Base-by-base conservation (phyloP, 179 eudicot species). In the Spergularia azorica region DNA sequence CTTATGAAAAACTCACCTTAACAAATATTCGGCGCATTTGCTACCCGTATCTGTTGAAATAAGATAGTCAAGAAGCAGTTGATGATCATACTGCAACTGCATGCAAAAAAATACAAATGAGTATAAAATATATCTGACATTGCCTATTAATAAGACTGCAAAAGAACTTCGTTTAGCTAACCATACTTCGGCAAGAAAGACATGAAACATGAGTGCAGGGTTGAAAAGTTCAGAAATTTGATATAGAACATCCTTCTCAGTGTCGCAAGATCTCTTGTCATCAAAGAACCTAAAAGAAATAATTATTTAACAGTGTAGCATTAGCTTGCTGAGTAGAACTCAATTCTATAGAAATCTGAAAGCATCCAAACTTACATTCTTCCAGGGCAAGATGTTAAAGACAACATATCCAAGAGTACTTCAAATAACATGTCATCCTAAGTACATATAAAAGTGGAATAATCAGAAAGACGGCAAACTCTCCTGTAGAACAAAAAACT, bases 41-140 rank as follows among this genome's bases (percentile, higher is more conserved):
- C 86, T 85, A 70, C 99, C 99, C 6, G 87, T 84, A 79, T 91
- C 97, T 80, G 86, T 93, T 62, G 99, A 93, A 79, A 95, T 93
- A 62, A 95, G 98, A 86, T 90, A 95, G 86, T 93, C 99, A 77
- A 95, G 95, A 80, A 95, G 97, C 56, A 95, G 88, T 71, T 93
- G 95, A 83, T 93, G 93, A 84, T 95, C 97, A 86, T 93, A 95
- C 65, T 76, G 90, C 77, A 95, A 80, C 99, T 95, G 95, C 83
- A 87, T 60, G 66, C 21, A 81, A 77, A 18, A 71, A 63, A 76
- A 68, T 57, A 51, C 18, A 73, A 11, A 26, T 26, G 17, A 14
- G 26, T 5, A 51, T 46, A 32, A 60, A 62, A 74, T 48, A 21
- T 58, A 9, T 32, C 14, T 59, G 51, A 16, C 3, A 66, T 63